Evolutionary conservation across 2,329 filamentous ascomycete species (phyloP).

Genomic region (Xylariaceae sp.): DNA sequence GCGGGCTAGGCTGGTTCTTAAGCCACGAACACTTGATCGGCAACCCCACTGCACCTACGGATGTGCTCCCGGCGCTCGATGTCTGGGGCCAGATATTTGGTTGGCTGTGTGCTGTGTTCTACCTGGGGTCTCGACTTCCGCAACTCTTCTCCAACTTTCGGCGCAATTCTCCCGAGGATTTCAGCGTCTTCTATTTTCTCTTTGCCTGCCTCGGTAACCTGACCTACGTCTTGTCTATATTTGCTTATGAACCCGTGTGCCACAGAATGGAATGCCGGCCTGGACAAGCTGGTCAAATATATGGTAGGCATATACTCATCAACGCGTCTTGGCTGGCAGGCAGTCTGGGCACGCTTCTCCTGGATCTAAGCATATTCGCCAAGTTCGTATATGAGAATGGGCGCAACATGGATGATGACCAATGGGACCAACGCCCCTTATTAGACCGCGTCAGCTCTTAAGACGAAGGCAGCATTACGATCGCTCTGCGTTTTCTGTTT

Average conservation of each 20-base stretch:
- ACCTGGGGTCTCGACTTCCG: slow-evolving; percentile 83
- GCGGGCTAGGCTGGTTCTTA: slow-evolving; percentile 81
- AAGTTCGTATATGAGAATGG: slow-evolving; percentile 72
- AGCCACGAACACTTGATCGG: slow-evolving; percentile 46
- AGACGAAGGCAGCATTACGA: background rate
- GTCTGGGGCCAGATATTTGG: slow-evolving; percentile 84
- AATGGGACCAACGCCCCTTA: slow-evolving; percentile 32
- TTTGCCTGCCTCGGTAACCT: slow-evolving; percentile 95
- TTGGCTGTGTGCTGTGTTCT: slow-evolving; percentile 83
- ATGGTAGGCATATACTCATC: slow-evolving; percentile 78
- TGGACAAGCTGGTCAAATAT: slow-evolving; percentile 64
- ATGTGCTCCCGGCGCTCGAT: slow-evolving; percentile 61
- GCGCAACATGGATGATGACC: slow-evolving; percentile 21
- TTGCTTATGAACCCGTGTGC: slow-evolving; percentile 81
- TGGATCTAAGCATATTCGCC: slow-evolving; percentile 82
- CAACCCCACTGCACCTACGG: slow-evolving; percentile 36
- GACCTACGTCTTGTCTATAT: slow-evolving; percentile 86
- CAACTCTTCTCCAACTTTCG: slow-evolving; percentile 90
- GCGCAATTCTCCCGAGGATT: slow-evolving; percentile 87
- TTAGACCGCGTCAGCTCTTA: slow-evolving; percentile 26
- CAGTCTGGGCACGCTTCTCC: slow-evolving; percentile 77
- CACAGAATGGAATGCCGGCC: slow-evolving; percentile 50
- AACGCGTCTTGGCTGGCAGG: slow-evolving; percentile 90
- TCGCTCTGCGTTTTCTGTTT: slow-evolving; percentile 3
- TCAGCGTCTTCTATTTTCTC: slow-evolving; percentile 91